Evolutionary conservation across 805 yeast genomes (phyloP).

Genomic region (Blastobotrys peoriensis): DNA sequence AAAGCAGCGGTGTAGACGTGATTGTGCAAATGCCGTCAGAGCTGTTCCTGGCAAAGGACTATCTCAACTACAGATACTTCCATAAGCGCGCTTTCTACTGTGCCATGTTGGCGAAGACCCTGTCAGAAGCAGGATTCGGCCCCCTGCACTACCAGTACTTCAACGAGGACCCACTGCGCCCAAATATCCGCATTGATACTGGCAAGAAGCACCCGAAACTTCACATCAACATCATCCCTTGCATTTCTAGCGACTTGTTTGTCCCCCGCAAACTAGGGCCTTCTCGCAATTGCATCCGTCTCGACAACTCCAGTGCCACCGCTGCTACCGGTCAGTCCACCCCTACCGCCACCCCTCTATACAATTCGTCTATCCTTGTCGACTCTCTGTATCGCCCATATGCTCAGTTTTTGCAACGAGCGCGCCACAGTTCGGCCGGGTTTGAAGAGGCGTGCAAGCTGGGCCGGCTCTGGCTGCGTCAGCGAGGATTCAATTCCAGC

Average conservation of each 20-base stretch:
- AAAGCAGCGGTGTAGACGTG: constrained; percentile 68
- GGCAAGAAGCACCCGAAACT: constrained; percentile 44
- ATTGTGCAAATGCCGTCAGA: constrained; percentile 73
- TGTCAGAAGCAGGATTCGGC: constrained; percentile 46
- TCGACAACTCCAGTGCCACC: constrained; percentile 33
- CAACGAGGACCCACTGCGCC: constrained; percentile 69
- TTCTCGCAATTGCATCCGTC: constrained; percentile 74
- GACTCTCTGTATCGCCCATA: constrained; percentile 64
- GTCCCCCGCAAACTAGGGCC: constrained; percentile 72
- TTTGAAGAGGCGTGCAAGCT: constrained; percentile 82
- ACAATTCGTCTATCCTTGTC: constrained; percentile 74
- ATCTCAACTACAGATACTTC: constrained; percentile 79
- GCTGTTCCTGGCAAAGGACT: constrained; percentile 80
- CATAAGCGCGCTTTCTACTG: constrained; percentile 86
- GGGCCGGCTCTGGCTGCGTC: constrained; percentile 86
- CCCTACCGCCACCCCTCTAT: constrained; percentile 64
- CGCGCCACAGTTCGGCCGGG: constrained; percentile 69
- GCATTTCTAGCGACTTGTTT: constrained; percentile 65
- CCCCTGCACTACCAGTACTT: constrained; percentile 58
- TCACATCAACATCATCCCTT: constrained; percentile 64
- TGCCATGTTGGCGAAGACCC: constrained; percentile 66
- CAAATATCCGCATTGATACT: constrained; percentile 51
- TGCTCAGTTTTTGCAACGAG: constrained; percentile 67
- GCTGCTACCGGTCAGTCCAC: constrained; percentile 26
- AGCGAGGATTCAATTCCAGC: constrained; percentile 69